Conservation (phyloP, 2,329 filamentous ascomycete species). For the Tricladium varicosporioides region DNA sequence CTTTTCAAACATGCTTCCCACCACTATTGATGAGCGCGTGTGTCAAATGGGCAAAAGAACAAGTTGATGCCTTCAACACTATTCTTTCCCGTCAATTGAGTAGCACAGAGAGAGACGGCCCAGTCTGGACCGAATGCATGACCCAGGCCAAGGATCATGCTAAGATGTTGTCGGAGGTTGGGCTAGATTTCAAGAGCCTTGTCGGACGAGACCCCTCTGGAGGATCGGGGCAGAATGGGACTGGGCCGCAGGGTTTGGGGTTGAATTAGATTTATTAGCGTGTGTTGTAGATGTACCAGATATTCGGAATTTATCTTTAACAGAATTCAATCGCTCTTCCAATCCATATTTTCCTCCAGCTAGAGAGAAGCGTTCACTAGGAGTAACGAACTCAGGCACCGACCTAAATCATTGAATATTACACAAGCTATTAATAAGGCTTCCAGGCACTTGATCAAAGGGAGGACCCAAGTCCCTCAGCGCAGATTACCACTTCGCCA, state of each 20-base stretch:
- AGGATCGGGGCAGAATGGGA: slow-evolving; percentile 6
- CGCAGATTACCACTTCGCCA: too few species aligned
- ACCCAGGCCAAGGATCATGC: slow-evolving; percentile 79
- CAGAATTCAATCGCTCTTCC: too few species aligned
- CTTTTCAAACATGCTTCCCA: slow-evolving; percentile 85
- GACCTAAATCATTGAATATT: too few species aligned
- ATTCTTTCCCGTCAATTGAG: slow-evolving; percentile 82
- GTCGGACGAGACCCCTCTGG: slow-evolving; percentile 57
- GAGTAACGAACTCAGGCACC: too few species aligned
- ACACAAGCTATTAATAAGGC: too few species aligned
- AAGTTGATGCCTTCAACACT: slow-evolving; percentile 86
- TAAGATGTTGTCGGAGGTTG: slow-evolving; percentile 76
- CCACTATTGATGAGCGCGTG: slow-evolving; percentile 87
- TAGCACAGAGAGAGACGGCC: slow-evolving; percentile 73
- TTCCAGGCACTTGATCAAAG: too few species aligned
- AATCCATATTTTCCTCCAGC: too few species aligned
- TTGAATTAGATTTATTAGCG: slow-evolving; percentile 14
- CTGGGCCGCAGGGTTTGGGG: slow-evolving; percentile 41
- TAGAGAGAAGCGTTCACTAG: too few species aligned
- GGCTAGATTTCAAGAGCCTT: slow-evolving; percentile 83
- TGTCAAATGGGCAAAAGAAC: slow-evolving; percentile 97
- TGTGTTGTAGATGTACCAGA: too few species aligned
- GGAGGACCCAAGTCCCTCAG: too few species aligned
- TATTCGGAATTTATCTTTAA: too few species aligned
- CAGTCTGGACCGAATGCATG: slow-evolving; percentile 81